These are phyloP conservation scores for Casuarina equisetifolia DNA, from an alignment of 306 rosid genomes.

Conservation along the genomic window DNA sequence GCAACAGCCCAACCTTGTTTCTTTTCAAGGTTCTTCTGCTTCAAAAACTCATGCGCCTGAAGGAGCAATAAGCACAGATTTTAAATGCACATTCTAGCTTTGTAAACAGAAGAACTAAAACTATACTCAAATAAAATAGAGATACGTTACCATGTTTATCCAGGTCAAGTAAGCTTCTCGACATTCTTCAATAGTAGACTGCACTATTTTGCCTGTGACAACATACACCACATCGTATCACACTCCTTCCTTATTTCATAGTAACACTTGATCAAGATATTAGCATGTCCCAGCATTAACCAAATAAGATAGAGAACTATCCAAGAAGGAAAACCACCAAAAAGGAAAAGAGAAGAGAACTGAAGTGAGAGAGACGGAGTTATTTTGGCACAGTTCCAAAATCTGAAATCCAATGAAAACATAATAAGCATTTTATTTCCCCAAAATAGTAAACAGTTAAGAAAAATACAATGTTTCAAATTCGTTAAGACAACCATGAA, in stretches of 20 bases:
- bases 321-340: not conserved
- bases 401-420: not conserved
- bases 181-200: constrained; percentile 92
- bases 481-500: not conserved
- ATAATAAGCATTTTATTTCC: not conserved
- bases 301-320: not conserved
- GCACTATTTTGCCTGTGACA: constrained; percentile 84
- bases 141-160: constrained; percentile 61
- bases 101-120: constrained; percentile 16
- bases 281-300: not conserved
- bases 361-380: not conserved
- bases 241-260: constrained; percentile 21
- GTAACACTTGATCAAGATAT: not conserved
- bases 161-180: constrained; percentile 74
- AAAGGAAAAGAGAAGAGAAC: not conserved
- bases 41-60: constrained; percentile 82
- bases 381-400: not conserved
- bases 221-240: constrained; percentile 31
- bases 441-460: not conserved
- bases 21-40: constrained; percentile 56
- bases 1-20: constrained; percentile 45
- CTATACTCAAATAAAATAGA: not conserved
- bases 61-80: constrained; percentile 19
- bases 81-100: constrained; percentile 15
- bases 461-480: not conserved